phyloP scores from a whole-genome alignment of 208 protist genomes.

The Trypanosoma avium region DNA sequence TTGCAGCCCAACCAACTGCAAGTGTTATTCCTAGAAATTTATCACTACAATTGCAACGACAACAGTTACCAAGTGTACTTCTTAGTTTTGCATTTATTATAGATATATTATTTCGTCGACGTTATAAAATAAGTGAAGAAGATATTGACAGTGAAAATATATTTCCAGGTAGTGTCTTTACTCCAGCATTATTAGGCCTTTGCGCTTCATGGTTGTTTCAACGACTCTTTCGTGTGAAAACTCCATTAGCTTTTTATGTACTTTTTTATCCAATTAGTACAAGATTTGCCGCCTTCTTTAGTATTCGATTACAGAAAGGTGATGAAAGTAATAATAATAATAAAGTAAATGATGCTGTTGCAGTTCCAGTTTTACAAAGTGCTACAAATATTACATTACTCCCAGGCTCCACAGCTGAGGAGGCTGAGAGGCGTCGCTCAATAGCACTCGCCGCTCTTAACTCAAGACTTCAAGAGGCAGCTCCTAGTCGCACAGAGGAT shows the following conservation, averaged over 20 bases:
- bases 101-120: slow-evolving; percentile 19
- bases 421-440: slow-evolving; percentile 71
- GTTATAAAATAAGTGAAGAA: slow-evolving; percentile 12
- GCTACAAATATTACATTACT: slow-evolving; percentile 24
- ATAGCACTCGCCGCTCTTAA: slow-evolving; percentile 67
- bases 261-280: slow-evolving; percentile 15
- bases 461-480: slow-evolving; percentile 39
- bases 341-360: background rate
- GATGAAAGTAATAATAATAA: background rate
- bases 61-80: slow-evolving; percentile 8
- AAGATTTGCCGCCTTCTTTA: background rate
- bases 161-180: slow-evolving; percentile 24
- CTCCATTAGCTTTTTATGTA: slow-evolving; percentile 1
- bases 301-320: background rate
- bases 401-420: slow-evolving; percentile 68
- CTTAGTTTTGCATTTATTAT: slow-evolving; percentile 9
- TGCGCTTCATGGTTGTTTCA: slow-evolving; percentile 14
- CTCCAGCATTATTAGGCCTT: slow-evolving; percentile 18
- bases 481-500: background rate
- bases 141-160: slow-evolving; percentile 16
- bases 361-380: slow-evolving; percentile 13
- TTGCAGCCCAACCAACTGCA: slow-evolving; percentile 2
- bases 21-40: background rate
- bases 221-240: background rate
- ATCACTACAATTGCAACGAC: slow-evolving; percentile 11